These are phyloP conservation scores for Ricinus communis DNA, from an alignment of 345 rosid genomes.

Conservation along the genomic window DNA sequence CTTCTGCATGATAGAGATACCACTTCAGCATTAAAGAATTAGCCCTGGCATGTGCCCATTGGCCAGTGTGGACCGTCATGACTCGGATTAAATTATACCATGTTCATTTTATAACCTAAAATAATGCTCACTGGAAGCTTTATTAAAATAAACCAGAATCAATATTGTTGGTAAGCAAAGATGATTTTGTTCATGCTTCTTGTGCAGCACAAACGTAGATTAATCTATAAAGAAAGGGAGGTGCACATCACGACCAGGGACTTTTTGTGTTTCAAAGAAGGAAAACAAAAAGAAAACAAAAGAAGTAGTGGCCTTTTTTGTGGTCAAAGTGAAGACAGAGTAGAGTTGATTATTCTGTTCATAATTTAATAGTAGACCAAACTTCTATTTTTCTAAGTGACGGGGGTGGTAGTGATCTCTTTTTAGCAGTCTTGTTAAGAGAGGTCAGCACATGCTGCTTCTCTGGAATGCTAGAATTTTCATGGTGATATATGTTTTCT, in stretches of 20 bases:
- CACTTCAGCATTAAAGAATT: no score
- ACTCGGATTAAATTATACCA: neutral
- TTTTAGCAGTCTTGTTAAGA: neutral
- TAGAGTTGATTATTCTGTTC: neutral
- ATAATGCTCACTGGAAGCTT: neutral
- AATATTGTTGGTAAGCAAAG: neutral
- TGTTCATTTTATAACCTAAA: no score
- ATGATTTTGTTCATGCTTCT: neutral
- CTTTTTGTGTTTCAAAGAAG: neutral
- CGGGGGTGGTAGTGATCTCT: neutral
- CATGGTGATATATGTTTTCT: no score
- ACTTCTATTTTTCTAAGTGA: neutral
- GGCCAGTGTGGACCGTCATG: neutral
- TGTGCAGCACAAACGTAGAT: neutral
- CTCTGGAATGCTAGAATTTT: neutral
- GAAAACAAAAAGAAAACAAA: no score
- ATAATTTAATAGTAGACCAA: neutral
- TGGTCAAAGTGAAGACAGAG: constrained; percentile 5
- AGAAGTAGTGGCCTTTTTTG: no score
- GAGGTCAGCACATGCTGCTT: neutral
- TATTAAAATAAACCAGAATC: neutral
- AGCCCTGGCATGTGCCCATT: neutral
- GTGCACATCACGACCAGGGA: neutral
- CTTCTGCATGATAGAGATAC: no score
- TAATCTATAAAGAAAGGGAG: neutral